Evolutionary conservation across 345 rosid species (phyloP).

Genomic region (Ailanthus altissimus): DNA sequence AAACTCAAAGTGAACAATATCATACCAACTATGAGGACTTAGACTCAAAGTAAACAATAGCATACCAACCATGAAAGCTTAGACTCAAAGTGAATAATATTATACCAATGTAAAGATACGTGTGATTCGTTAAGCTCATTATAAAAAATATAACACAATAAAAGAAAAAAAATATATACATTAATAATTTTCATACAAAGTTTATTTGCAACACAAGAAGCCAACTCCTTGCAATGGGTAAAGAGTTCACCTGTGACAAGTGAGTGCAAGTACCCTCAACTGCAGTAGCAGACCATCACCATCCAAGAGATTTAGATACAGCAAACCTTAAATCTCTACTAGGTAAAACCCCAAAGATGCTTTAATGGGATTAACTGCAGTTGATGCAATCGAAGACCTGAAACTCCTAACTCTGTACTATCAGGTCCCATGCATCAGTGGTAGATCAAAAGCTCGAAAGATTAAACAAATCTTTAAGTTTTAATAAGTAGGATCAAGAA

Average conservation of each 20-base stretch:
- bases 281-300: constrained; percentile 69
- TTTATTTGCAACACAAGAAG: constrained; percentile 10
- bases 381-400: constrained; percentile 66
- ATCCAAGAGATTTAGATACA: constrained; percentile 52
- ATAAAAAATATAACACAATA: no score
- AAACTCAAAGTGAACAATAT: no score
- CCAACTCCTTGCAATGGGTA: neutral
- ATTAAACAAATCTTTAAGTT: neutral
- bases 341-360: constrained; percentile 70
- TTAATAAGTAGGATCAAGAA: neutral
- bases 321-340: constrained; percentile 39
- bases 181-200: neutral
- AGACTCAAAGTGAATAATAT: no score
- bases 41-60: no score
- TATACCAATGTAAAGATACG: no score
- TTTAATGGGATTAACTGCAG: constrained; percentile 43
- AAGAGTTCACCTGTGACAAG: constrained; percentile 58
- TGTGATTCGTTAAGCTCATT: no score
- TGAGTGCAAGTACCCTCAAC: constrained; percentile 69
- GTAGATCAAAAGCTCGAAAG: neutral
- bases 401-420: constrained; percentile 30
- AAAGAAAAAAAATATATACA: neutral
- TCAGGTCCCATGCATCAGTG: constrained; percentile 3
- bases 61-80: no score
- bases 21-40: no score